Base-by-base conservation (phyloP, 108 stramenopile genomes). In the Pseudonitzschia pungens region DNA sequence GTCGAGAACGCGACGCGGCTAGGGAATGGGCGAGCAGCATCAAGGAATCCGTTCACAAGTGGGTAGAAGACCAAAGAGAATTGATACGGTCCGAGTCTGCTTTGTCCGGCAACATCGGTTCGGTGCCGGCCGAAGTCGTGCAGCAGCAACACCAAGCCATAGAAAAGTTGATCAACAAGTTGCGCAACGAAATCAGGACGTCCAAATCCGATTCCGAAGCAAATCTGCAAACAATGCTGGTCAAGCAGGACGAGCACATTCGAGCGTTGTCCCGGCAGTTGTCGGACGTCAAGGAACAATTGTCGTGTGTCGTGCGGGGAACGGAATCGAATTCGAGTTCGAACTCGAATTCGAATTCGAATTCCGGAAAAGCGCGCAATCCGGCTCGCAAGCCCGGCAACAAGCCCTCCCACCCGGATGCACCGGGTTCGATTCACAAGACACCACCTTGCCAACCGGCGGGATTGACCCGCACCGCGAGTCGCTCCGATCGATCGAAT, bases 41-140 rank as follows among this genome's bases (percentile, higher is more conserved):
- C 65, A 77, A 70, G 45, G 56, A 75, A 21, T 78, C 81, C 20
- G 84, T 85, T 15, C 29, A 53, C 7, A 63, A 76, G 44, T 85
- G 84, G 84, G 73, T 72, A n/a, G 65, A 73, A 28, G 75, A 85
- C 21, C 81, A 85, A 66, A 65, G 75, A 10, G 16, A 57, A 41
- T 53, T 82, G 33, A 76, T 81, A 33, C 54, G 53, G 21, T 51
- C 31, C 42, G 77, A 72, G 21, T 51, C 77, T 58, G 53, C 56
- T 51, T 48, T 42, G 27, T 41, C 21, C 55, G 42, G 36, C 21
- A 77, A 55, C 45, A 33, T 12, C 58, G 53, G n/a, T 26, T 33
- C 33, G 64, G 60, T 40, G 36, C 64, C 50, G 9, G 15, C 32
- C 45, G 29, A 32, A 29, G 2, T 60, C 33, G 18, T 43, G 56